Percentiles rank a stretch among this genome's conserved stretches.
Conservation (phyloP, 192 early-diverging fungal genomes). For the Podila horticola region DNA sequence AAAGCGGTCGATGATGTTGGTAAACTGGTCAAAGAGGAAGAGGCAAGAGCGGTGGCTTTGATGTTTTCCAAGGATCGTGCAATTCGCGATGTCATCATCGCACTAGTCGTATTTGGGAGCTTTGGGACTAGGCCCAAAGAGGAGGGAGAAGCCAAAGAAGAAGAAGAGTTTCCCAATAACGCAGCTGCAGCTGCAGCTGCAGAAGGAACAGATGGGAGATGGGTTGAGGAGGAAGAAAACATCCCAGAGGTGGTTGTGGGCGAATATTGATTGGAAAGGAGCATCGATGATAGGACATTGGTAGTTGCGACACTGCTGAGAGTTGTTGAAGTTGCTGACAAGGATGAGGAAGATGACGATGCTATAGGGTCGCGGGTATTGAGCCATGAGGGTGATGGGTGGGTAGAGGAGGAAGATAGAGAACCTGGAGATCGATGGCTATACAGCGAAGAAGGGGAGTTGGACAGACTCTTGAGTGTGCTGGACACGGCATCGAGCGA, state of each 20-base stretch:
- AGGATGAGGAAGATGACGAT: conserved; percentile 1
- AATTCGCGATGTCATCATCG: too few relatives aligned
- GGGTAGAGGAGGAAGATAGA: background rate
- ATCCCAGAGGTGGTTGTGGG: conserved; percentile 12
- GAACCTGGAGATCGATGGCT: background rate
- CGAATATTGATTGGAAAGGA: conserved; percentile 26
- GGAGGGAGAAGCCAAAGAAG: conserved; percentile 1
- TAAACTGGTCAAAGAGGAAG: background rate
- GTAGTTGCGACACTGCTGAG: conserved; percentile 13
- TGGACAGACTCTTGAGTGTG: conserved; percentile 36
- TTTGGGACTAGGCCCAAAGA: background rate
- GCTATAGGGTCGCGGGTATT: background rate
- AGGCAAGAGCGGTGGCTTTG: too few relatives aligned
- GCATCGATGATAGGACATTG: conserved; percentile 39
- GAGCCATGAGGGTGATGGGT: background rate
- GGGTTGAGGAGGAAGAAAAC: background rate
- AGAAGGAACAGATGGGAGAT: too few relatives aligned
- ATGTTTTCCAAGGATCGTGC: too few relatives aligned
- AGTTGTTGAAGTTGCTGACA: background rate
- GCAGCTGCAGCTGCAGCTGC: too few relatives aligned
- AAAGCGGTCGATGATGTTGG: background rate
- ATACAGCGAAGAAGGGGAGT: background rate
- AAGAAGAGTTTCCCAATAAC: background rate
- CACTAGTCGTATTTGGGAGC: too few relatives aligned
- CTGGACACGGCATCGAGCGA: conserved; percentile 39